Conservation (phyloP, 2,329 filamentous ascomycete genomes). For the Aschersonia sp. region DNA sequence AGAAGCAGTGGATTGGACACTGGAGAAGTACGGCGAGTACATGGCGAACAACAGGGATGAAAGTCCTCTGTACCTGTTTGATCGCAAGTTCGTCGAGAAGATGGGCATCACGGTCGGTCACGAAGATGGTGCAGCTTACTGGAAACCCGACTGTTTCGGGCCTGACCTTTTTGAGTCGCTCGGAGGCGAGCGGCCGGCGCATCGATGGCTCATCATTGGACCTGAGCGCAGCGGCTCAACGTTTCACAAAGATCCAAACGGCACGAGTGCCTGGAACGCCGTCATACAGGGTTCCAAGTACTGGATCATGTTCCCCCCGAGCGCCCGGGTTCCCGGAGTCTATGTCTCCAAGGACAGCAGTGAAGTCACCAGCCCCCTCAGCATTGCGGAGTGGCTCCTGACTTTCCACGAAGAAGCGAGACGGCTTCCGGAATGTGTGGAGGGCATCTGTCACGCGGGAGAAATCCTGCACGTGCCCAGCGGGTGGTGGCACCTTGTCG, state of each 20-base stretch:
- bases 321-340: constrained; percentile 68
- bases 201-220: constrained; percentile 85
- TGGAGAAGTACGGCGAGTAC: constrained; percentile 69
- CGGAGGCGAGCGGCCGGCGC: constrained; percentile 64
- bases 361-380: constrained; percentile 85
- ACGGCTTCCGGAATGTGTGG: constrained; percentile 58
- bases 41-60: constrained; percentile 71
- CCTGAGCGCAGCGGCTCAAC: constrained; percentile 79
- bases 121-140: constrained; percentile 45
- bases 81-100: constrained; percentile 73
- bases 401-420: constrained; percentile 79
- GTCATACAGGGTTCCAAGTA: constrained; percentile 84
- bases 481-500: constrained; percentile 93
- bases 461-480: constrained; percentile 87
- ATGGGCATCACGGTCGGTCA: constrained; percentile 55
- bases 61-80: constrained; percentile 85
- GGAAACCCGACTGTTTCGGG: constrained; percentile 71
- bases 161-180: constrained; percentile 74
- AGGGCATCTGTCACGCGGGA: constrained; percentile 71
- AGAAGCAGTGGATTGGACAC: constrained; percentile 85
- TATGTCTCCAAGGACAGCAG: constrained; percentile 80
- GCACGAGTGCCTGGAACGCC: constrained; percentile 80
- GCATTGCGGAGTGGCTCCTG: constrained; percentile 92
- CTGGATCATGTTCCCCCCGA: constrained; percentile 95
- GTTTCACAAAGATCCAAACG: constrained; percentile 76